Base-by-base conservation (phyloP, 176 grass and related monocot species). In the Cenchrus americanus region DNA sequence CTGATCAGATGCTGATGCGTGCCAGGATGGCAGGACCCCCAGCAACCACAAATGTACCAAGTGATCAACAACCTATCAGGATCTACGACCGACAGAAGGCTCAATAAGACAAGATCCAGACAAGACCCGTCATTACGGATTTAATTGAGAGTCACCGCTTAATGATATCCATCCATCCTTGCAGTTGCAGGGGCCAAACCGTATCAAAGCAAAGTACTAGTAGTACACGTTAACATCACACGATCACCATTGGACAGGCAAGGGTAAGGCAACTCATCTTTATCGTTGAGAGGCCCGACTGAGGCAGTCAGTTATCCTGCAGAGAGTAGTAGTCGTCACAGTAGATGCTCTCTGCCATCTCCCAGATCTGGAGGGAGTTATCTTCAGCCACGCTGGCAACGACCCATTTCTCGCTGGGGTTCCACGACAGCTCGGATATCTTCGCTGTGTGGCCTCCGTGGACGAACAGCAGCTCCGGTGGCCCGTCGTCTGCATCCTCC, bases 401-500 rank as follows among this genome's bases (percentile, higher is more conserved):
- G 62, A 90, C 89, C 96, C 93, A 95, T 59, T 86, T 86, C 73
- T 88, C 68, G 10, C 71, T 84, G 17, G 91, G 93, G 74, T 94
- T 94, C 96, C 96, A 98, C 24, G 93, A 92, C 52, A 98, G 81
- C 8, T 98, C 96, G 6, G 93, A 93, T 50, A 98, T 98, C 87
- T 95, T 98, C 10, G 80, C 85, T 8, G 84, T 94, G 87, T 98
- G 96, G 6, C 96, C 96, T 40, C 91, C 87, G 19, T 98, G 96
- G 43, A 86, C 83, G 77, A 98, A 98, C 19, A 98, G 71, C 19
- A 98, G 85, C 85, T 98, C 96, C 14, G 93, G 96, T 4, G 96
- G 96, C 0, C 96, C 96, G 53, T 98, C 96, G 5, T 81, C 88
- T 6, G 93, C 82, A 27, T 98, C 96, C 69, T 98, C 96, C 65